Base-by-base conservation (phyloP, 2,329 filamentous ascomycete genomes). In the Cladosporium sp. region DNA sequence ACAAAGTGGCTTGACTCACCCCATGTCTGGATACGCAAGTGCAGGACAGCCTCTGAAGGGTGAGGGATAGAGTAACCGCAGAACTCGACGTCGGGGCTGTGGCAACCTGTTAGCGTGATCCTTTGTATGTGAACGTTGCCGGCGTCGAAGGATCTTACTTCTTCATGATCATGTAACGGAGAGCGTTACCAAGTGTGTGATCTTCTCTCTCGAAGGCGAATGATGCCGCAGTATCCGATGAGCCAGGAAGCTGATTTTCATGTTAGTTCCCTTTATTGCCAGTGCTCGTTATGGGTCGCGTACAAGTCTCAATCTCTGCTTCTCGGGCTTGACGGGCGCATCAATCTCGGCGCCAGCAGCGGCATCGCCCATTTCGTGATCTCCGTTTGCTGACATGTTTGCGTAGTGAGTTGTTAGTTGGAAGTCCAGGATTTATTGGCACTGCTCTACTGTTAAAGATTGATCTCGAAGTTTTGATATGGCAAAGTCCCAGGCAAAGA, bases 41-140 rank as follows among this genome's bases (percentile, higher is more conserved):
- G 97, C 94, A 99, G 97, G 81, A 96, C 95, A 48, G 89, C 83
- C 79, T 99, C 95, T 46, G 93, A 96, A 59, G 95, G 95, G 80
- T 99, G 95, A 32, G 95, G 95, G 67, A 99, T 98, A 8, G 94
- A 92, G 79, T 99, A 99, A 67, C 94, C 95, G 79, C 95, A 98
- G 80, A 99, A 97, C 78, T 99, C 95, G 67, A 99, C 95, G 69
- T 95, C 88, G 32, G 95, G 94, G 78, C 94, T 98, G 70, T 62
- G 62, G 13, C 26, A 30, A 23, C 28, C 21, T n/a, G 36, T 67
- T 54, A 64, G 63, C 32, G 36, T 13, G 34, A 39, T 32, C 48
- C 39, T 56, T 13, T 8, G 39, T 54, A 54, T 43, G 59, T 23
- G 13, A n/a, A 49, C 10, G 14, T 54, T 25, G 49, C 11, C 18